Evolutionary conservation across 805 yeast species (phyloP).

Genomic region (Myxozyma mucilagina): DNA sequence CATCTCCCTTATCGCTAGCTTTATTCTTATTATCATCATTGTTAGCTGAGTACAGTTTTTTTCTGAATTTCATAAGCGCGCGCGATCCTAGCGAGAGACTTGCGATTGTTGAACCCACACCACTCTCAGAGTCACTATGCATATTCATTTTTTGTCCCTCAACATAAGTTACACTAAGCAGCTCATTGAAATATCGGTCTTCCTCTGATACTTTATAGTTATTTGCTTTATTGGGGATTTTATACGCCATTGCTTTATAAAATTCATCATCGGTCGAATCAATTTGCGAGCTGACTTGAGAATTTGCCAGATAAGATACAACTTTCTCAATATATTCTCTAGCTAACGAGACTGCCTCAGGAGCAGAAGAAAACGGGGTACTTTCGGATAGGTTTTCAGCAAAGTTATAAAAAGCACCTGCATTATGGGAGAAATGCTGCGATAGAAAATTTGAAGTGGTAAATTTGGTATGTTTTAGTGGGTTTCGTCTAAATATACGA

Average conservation of each 20-base stretch:
- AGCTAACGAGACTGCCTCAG: neutral
- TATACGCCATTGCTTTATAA: neutral
- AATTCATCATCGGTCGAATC: neutral
- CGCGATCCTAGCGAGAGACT: conserved; percentile 7
- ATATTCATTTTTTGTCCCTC: neutral
- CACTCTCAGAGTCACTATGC: conserved; percentile 5
- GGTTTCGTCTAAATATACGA: neutral
- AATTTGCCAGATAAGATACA: neutral
- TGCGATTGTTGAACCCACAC: conserved; percentile 1
- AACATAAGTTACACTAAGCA: conserved; percentile 2
- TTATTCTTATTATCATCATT: neutral
- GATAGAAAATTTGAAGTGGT: neutral
- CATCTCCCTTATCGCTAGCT: neutral
- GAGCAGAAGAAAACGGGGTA: neutral
- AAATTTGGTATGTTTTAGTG: neutral
- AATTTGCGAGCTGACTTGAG: neutral
- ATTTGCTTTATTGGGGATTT: neutral
- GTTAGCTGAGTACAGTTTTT: neutral
- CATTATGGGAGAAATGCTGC: conserved; percentile 2
- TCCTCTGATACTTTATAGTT: neutral
- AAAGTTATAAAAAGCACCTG: neutral
- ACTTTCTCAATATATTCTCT: neutral
- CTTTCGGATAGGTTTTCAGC: neutral
- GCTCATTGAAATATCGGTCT: neutral
- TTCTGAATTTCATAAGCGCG: neutral